Conservation (phyloP, 208 protist genomes). For the Naegleria lovaniensis region DNA sequence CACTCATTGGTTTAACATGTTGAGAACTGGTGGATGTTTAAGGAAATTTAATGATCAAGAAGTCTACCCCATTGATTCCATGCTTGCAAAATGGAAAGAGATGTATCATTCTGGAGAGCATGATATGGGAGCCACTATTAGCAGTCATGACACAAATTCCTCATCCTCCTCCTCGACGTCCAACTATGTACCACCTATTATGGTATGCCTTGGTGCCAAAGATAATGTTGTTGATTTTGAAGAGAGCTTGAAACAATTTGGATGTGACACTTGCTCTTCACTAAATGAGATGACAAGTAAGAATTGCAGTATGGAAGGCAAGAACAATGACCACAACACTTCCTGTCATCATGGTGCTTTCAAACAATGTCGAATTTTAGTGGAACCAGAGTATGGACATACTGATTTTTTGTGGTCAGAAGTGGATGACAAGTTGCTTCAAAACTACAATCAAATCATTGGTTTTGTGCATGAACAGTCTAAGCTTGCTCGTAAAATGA, state of each 20-base stretch:
- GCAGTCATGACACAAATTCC: no score
- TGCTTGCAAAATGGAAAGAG: neutral
- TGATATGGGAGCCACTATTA: no score
- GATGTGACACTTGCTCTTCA: neutral
- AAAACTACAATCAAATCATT: neutral
- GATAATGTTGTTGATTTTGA: conserved; percentile 11
- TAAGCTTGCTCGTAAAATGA: no score
- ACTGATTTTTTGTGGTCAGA: conserved; percentile 6
- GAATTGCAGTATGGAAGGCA: no score
- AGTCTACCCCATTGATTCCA: neutral
- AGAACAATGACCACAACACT: no score
- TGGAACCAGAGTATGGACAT: neutral
- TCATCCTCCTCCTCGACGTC: no score
- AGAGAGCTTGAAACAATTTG: neutral
- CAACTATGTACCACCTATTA: neutral
- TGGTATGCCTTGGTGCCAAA: neutral
- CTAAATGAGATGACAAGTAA: neutral
- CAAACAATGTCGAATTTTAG: neutral
- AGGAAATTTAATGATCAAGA: neutral
- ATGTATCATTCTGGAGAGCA: neutral
- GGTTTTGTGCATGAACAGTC: neutral
- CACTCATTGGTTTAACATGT: neutral
- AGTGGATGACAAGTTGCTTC: neutral
- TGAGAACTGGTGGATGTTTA: neutral
- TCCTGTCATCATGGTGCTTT: neutral